A percentile compares a stretch with the other conserved stretches of the same genome.
These are phyloP conservation scores for Bigelowiella natans DNA, from an alignment of 78 protist genomes.

Conservation along the genomic window DNA sequence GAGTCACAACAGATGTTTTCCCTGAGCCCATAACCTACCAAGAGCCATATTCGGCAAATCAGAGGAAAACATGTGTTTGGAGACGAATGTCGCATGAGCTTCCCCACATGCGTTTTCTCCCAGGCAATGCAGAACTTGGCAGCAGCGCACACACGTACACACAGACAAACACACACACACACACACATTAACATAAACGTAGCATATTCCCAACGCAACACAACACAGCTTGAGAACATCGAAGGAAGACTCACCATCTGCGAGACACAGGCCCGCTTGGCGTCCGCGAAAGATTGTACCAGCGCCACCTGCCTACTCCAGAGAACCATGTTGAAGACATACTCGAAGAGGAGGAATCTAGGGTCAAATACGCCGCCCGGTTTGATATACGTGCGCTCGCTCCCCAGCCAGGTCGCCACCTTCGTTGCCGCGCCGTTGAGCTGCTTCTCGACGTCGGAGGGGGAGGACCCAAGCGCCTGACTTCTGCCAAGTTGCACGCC, in stretches of 20 bases:
- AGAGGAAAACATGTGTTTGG: too few species aligned
- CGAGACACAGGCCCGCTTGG: background rate
- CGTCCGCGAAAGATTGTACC: background rate
- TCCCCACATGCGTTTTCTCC: too few species aligned
- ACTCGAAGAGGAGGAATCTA: constrained; percentile 41
- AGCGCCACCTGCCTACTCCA: constrained; percentile 31
- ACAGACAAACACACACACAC: background rate
- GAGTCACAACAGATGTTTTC: constrained; percentile 49
- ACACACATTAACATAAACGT: too few species aligned
- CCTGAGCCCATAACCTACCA: constrained; percentile 65
- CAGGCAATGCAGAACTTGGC: too few species aligned
- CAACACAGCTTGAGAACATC: too few species aligned
- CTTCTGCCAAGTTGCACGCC: background rate
- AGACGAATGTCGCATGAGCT: too few species aligned
- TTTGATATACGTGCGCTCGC: too few species aligned
- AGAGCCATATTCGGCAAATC: too few species aligned
- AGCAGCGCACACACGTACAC: constrained; percentile 50
- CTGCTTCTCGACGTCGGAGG: background rate
- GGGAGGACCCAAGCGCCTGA: background rate
- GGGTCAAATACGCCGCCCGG: constrained; percentile 23
- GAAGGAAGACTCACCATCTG: too few species aligned
- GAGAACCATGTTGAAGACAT: constrained; percentile 37
- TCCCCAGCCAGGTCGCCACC: too few species aligned
- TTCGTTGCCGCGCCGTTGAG: background rate
- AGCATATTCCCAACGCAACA: constrained; percentile 40